Evolutionary conservation across 345 rosid genomes (phyloP).

Genomic region (Gossypium arboreum): DNA sequence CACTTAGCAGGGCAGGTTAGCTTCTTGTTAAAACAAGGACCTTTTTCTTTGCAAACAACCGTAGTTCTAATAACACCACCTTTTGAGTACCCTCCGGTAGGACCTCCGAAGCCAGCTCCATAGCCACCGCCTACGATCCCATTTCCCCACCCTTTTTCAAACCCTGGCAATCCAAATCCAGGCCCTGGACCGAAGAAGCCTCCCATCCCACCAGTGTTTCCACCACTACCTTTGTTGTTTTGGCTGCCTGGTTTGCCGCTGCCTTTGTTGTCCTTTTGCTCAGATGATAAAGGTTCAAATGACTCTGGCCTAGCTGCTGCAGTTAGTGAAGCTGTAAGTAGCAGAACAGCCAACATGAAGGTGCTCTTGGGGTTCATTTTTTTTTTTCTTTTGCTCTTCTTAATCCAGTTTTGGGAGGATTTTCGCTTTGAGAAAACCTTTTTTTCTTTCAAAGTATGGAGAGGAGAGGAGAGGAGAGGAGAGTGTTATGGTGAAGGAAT

Average conservation of each 20-base stretch:
- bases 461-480: background rate
- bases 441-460: background rate
- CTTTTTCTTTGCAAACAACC: constrained; percentile 70
- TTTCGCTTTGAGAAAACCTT: background rate
- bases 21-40: constrained; percentile 80
- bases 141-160: constrained; percentile 32
- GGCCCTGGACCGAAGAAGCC: constrained; percentile 47
- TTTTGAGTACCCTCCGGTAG: constrained; percentile 60
- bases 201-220: constrained; percentile 32
- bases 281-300: constrained; percentile 28
- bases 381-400: background rate
- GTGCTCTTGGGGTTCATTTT: constrained; percentile 21
- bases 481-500: constrained; percentile 1
- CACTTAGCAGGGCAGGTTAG: constrained; percentile 93
- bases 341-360: constrained; percentile 33
- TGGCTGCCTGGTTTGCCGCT: constrained; percentile 20
- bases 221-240: constrained; percentile 24
- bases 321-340: constrained; percentile 33
- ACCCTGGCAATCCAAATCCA: constrained; percentile 43
- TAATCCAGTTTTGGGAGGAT: background rate
- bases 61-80: constrained; percentile 60
- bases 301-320: constrained; percentile 40
- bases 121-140: constrained; percentile 59
- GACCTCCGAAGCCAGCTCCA: constrained; percentile 62
- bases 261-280: constrained; percentile 26